Conservation (phyloP, 2,329 filamentous ascomycete species). For the Orbilia blumenaviensis region DNA sequence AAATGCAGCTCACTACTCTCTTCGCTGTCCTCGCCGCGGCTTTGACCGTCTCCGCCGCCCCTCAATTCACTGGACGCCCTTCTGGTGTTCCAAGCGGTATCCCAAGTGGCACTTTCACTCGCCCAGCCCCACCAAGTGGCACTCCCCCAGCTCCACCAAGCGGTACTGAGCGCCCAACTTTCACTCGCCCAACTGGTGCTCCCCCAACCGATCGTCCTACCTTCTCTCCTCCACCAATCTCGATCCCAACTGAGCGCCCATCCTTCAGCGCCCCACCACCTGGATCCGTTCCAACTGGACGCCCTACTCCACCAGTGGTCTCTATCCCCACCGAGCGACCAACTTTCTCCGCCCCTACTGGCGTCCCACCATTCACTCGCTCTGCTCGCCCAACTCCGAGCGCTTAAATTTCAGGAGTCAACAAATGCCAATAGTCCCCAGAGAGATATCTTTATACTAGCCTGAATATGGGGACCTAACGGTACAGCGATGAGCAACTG, state of each 20-base stretch:
- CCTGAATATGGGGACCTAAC: background rate
- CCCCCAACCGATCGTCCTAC: conserved; percentile 3
- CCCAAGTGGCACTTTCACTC: background rate
- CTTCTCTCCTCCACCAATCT: background rate
- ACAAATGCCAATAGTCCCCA: background rate
- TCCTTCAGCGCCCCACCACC: background rate
- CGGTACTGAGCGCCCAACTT: background rate
- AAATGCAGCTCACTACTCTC: conserved; percentile 38
- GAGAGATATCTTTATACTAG: background rate
- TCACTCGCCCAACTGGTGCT: conserved; percentile 1
- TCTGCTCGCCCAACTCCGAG: conserved; percentile 13
- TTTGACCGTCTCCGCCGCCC: conserved; percentile 37
- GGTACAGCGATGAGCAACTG: background rate
- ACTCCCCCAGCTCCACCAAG: conserved; percentile 11
- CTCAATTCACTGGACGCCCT: conserved; percentile 22
- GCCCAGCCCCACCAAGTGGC: background rate
- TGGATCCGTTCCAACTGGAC: background rate
- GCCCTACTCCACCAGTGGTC: background rate
- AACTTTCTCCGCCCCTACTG: too few relatives aligned
- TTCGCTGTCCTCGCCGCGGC: conserved; percentile 26
- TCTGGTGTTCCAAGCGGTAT: conserved; percentile 19
- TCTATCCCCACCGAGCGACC: background rate
- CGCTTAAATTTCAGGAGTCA: background rate
- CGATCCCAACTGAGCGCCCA: background rate
- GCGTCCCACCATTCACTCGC: conserved; percentile 9